Conservation (phyloP, 2,329 filamentous ascomycete genomes). For the Emericellopsis atlantica region DNA sequence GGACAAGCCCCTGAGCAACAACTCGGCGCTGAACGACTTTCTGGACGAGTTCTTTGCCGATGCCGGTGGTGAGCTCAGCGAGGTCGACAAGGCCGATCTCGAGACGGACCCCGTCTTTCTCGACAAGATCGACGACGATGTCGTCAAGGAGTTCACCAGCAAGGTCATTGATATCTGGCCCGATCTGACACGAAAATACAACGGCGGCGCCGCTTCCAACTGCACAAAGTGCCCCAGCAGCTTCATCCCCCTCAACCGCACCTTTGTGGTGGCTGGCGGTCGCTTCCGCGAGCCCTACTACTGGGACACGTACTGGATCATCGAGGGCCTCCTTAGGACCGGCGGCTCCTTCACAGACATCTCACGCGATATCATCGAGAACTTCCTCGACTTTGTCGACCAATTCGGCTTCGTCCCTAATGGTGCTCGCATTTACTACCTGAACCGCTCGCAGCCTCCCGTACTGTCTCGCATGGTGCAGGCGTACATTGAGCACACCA, state of each 20-base stretch:
- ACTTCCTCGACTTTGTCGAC: constrained; percentile 56
- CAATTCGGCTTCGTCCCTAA: constrained; percentile 55
- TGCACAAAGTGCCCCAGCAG: constrained; percentile 50
- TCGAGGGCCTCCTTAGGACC: constrained; percentile 53
- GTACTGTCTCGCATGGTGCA: constrained; percentile 54
- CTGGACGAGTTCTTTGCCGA: constrained; percentile 49
- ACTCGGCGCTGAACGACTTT: constrained; percentile 48
- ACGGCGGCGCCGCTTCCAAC: constrained; percentile 27
- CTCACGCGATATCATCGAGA: constrained; percentile 55
- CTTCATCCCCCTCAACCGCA: constrained; percentile 53
- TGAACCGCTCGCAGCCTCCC: constrained; percentile 56
- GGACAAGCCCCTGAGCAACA: constrained; percentile 47
- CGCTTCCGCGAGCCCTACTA: constrained; percentile 61
- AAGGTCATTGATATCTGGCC: constrained; percentile 61
- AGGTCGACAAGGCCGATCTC: constrained; percentile 37
- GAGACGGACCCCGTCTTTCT: constrained; percentile 46
- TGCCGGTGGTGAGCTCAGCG: constrained; percentile 49
- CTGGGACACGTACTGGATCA: constrained; percentile 59
- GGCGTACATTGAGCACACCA: constrained; percentile 50
- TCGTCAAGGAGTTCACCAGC: constrained; percentile 45
- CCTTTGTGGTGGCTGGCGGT: constrained; percentile 60
- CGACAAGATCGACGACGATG: constrained; percentile 39
- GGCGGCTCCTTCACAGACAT: constrained; percentile 51
- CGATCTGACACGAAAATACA: constrained; percentile 49
- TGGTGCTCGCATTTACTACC: constrained; percentile 53